Evolutionary conservation across 148 eudicot genomes (phyloP), one percentile per base, ranked within the genome.

Genomic region (Bassia scoparia): DNA sequence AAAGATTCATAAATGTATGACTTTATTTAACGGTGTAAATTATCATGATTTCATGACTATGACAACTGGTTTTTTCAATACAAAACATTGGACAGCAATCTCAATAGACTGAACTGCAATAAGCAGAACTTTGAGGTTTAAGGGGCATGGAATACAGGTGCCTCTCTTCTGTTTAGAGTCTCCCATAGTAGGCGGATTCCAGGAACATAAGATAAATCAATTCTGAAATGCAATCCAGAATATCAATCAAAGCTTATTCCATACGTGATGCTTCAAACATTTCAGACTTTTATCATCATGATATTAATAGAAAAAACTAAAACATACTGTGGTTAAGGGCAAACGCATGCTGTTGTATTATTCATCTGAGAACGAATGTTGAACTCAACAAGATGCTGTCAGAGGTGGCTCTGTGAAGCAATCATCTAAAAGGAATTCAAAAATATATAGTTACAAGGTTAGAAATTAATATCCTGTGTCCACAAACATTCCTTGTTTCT

Each of bases 301-400:
- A 3, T 49, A 23, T 31, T 48, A 35, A 18, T 34, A 21, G 41
- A 26, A 13, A 41, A 55, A 69, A n/a, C n/a, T n/a, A n/a, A n/a
- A n/a, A 72, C 97, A 78, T 85, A 94, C 98, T 93, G 92, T 56
- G 90, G 92, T 73, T 93, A 97, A 12, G 98, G 98, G 79, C 98
- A 94, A 59, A 94, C 98, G 46, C 97, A 94, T 94, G 82, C 87
- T 94, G 69, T 89, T 82, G 72, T 94, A 94, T 80, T 85, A 66
- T 88, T 82, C 95, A 94, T 94, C 64, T 85, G 83, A 43, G 81
- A 83, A 49, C 78, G 53, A 61, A 94, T 89, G 74, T 91, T 60
- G 86, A 78, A 79, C 71, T 94, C 80, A 33, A 91, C 89, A n/a
- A 74, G 79, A 86, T 68, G 98, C 97, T 31, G 74, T 74, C 98